Base-by-base conservation (phyloP, 2,329 filamentous ascomycete species). In the Sporothrix curviconia region DNA sequence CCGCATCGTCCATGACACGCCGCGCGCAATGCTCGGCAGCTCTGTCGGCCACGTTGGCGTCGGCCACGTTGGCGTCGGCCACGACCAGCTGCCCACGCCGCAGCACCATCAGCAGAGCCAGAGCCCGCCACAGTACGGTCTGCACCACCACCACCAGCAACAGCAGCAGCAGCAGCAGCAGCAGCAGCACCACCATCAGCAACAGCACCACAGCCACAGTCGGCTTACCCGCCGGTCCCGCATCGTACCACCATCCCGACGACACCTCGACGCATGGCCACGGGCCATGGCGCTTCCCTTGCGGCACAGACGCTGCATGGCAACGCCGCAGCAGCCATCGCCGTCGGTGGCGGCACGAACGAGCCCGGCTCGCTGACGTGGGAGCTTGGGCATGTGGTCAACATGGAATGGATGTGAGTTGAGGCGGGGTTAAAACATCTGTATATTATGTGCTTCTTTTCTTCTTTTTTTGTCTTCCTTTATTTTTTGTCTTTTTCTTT, bases 191-290 rank as follows among this genome's bases (percentile, higher is more conserved):
- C 28, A 32, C 28, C 6, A 5, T 32, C 28, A 32, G 6, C 28
- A 5, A 32, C 28, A 32, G 28, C 28, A 11, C 6, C 28, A 32
- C 28, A 32, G 28, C 28, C 25, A 15, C 22, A 32, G 3, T 28
- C 49, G 34, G 49, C 49, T 4, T 51, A 51, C 49, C 49, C 49
- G 19, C 49, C 49, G 15, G 49, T 51, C 49, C 49, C 15, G 14
- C 44, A 12, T 7, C 44, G 7, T 49, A 19, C 44, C 44, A 49
- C 11, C 28, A 19, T n/a, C 44, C 22, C 11, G 24, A 24, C 14
- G 24, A 34, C 44, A 11, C 28, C 25, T 7, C 14, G 22, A 11
- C 5, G 15, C 28, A 5, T 49, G n/a, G 44, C 43, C 3, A 4
- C 9, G 11, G 44, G 44, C 7, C 44, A 32, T 14, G 28, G 32